A percentile compares a stretch with the other conserved stretches of the same genome.
These are phyloP conservation scores for Fusarium domesticum DNA, from an alignment of 2,329 filamentous ascomycete species.

Conservation along the genomic window DNA sequence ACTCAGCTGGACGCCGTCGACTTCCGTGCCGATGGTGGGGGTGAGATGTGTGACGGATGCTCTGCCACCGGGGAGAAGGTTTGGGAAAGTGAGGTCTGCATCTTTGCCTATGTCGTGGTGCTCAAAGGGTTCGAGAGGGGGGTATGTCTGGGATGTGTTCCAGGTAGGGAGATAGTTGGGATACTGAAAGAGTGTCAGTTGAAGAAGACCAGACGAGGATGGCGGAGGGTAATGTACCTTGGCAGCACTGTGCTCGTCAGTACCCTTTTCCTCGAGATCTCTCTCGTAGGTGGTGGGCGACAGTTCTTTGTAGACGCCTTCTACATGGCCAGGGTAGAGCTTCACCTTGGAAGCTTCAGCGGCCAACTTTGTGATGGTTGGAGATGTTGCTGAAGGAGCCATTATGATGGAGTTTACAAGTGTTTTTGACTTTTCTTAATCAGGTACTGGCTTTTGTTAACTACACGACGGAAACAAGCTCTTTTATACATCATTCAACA, in stretches of 20 bases:
- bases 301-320: slow-evolving; percentile 27
- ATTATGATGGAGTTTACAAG: slow-evolving; percentile 6
- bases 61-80: slow-evolving; percentile 56
- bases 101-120: slow-evolving; percentile 75
- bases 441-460: no score
- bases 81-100: slow-evolving; percentile 65
- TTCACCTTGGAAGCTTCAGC: slow-evolving; percentile 22
- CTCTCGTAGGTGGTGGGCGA: slow-evolving; percentile 18
- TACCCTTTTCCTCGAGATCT: slow-evolving; percentile 22
- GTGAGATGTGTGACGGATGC: slow-evolving; percentile 60
- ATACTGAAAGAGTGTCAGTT: slow-evolving; percentile 44
- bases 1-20: slow-evolving; percentile 69
- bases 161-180: slow-evolving; percentile 72
- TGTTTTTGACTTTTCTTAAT: neutral
- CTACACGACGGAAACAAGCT: neutral
- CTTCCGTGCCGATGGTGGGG: slow-evolving; percentile 70
- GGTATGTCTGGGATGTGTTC: slow-evolving; percentile 62
- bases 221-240: slow-evolving; percentile 11
- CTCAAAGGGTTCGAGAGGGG: slow-evolving; percentile 65
- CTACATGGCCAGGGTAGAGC: slow-evolving; percentile 28
- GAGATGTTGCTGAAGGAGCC: slow-evolving; percentile 25
- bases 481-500: slow-evolving; percentile 16
- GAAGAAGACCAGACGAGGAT: no score
- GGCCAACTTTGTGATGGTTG: slow-evolving; percentile 14
- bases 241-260: slow-evolving; percentile 20